Base-by-base conservation (phyloP, 2,329 filamentous ascomycete genomes). In the Neofusicoccum sp. region DNA sequence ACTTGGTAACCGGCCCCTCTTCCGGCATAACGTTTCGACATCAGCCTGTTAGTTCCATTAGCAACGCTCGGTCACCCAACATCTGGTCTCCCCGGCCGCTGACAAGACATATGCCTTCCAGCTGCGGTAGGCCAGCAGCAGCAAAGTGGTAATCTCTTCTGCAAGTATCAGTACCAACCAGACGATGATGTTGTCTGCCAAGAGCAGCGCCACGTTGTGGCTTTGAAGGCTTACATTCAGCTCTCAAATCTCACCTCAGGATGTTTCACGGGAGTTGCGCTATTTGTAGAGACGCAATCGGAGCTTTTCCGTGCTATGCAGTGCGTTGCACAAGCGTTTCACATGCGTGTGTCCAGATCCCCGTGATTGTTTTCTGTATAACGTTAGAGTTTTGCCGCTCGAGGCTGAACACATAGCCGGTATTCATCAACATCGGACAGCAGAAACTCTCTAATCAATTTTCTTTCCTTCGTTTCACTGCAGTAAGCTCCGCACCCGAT, bases 1-100 rank as follows among this genome's bases (percentile, higher is more conserved):
- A 33, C 36, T n/a, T 43, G 34, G 50, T 6, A 56, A 12, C 28
- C 54, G 54, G 54, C 54, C 29, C 54, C 54, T 58, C 54, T 45
- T 39, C 41, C 41, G 54, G n/a, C n/a, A 34, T 16, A 22, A n/a
- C 22, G 11, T 31, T 44, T 58, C 54, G 54, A 41, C n/a, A 36
- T 44, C 52, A 29, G 39, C 2, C 22, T 0, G 14, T n/a, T 44
- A 6, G 39, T 39, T 41, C 52, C 4, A 4, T 28, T 33, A 3
- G n/a, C 29, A 16, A 56, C 28, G 22, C 14, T 36, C 29, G 29
- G 29, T 11, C n/a, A 16, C 14, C 33, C 29, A 31, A 11, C 6
- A 43, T 29, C 37, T 16, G 28, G 7, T 8, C 14, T 34, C 22
- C n/a, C 16, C 9, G 49, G 34, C 9, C 22, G 16, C n/a, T 31